Evolutionary conservation across 495 filamentous ascomycete genomes (phyloP).

Genomic region (Apiosordaria backusii): DNA sequence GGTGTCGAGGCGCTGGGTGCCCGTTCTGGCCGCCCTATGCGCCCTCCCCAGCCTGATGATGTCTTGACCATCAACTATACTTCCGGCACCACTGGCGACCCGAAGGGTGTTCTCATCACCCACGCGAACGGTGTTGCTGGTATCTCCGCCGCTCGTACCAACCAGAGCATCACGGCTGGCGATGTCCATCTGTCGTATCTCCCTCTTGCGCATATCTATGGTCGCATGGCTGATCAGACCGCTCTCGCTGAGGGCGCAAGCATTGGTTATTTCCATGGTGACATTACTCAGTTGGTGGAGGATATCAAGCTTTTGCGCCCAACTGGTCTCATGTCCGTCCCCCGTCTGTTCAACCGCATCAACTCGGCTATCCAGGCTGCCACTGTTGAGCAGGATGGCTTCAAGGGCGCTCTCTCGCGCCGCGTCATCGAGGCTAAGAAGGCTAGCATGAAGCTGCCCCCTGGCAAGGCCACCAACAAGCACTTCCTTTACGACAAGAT

Average conservation of each 20-base stretch:
- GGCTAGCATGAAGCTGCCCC: conserved; percentile 66
- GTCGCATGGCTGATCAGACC: conserved; percentile 75
- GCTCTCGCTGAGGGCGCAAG: conserved; percentile 66
- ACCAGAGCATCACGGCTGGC: conserved; percentile 45
- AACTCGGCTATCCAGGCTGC: conserved; percentile 71
- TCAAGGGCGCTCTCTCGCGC: conserved; percentile 78
- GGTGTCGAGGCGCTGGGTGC: conserved; percentile 75
- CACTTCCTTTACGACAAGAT: conserved; percentile 89
- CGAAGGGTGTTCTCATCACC: conserved; percentile 88
- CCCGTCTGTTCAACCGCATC: conserved; percentile 90
- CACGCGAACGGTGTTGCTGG: conserved; percentile 79
- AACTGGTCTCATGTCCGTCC: conserved; percentile 82
- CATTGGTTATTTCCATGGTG: conserved; percentile 94
- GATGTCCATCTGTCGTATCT: conserved; percentile 81
- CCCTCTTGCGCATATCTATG: conserved; percentile 91
- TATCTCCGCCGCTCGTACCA: conserved; percentile 53
- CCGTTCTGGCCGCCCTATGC: conserved; percentile 59
- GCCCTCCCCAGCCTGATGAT: conserved; percentile 69
- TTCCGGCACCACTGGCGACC: conserved; percentile 89
- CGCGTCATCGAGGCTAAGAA: conserved; percentile 77
- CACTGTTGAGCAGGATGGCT: conserved; percentile 72
- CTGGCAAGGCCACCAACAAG: conserved; percentile 68
- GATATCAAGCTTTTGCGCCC: conserved; percentile 86
- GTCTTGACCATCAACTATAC: conserved; percentile 97
- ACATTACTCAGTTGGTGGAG: conserved; percentile 81